Conservation (phyloP, 1,284 basidiomycete species). For the Cryptococcus sp. region DNA sequence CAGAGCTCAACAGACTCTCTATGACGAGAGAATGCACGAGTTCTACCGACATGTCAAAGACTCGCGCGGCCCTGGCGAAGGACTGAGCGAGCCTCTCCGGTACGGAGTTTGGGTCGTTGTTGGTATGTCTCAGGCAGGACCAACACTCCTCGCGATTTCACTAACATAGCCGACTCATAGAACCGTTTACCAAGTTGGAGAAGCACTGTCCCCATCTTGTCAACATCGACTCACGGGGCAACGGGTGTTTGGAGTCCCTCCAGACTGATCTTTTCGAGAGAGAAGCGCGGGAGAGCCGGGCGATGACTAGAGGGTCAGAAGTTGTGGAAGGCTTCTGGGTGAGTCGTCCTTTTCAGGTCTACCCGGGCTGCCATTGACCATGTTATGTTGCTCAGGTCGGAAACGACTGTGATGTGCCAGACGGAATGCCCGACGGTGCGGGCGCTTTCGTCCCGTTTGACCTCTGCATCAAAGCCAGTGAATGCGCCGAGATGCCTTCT, state of each 20-base stretch:
- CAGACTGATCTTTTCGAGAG: slow-evolving; percentile 54
- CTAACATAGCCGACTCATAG: slow-evolving; percentile 18
- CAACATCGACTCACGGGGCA: slow-evolving; percentile 54
- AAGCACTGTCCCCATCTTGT: slow-evolving; percentile 53
- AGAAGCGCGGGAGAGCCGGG: slow-evolving; percentile 38
- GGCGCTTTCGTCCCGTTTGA: slow-evolving; percentile 38
- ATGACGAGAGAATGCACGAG: slow-evolving; percentile 38
- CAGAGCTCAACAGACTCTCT: slow-evolving; percentile 45
- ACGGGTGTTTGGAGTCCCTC: slow-evolving; percentile 41
- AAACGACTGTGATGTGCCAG: slow-evolving; percentile 50
- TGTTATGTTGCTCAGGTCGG: slow-evolving; percentile 25
- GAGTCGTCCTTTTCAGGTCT: slow-evolving; percentile 9
- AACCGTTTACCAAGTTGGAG: slow-evolving; percentile 58
- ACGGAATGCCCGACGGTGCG: slow-evolving; percentile 37
- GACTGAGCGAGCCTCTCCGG: slow-evolving; percentile 53
- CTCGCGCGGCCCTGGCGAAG: slow-evolving; percentile 29
- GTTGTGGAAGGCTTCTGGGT: slow-evolving; percentile 62
- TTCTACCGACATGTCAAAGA: slow-evolving; percentile 31
- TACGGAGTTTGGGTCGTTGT: slow-evolving; percentile 87
- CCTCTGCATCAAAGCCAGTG: slow-evolving; percentile 47
- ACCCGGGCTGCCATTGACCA: background rate
- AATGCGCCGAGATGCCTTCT: slow-evolving; percentile 47
- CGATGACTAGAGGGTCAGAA: slow-evolving; percentile 70
- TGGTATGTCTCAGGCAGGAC: slow-evolving; percentile 56
- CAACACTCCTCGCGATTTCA: background rate